Conservation (phyloP, 2,329 filamentous ascomycete genomes). For the Neonectria punicea region DNA sequence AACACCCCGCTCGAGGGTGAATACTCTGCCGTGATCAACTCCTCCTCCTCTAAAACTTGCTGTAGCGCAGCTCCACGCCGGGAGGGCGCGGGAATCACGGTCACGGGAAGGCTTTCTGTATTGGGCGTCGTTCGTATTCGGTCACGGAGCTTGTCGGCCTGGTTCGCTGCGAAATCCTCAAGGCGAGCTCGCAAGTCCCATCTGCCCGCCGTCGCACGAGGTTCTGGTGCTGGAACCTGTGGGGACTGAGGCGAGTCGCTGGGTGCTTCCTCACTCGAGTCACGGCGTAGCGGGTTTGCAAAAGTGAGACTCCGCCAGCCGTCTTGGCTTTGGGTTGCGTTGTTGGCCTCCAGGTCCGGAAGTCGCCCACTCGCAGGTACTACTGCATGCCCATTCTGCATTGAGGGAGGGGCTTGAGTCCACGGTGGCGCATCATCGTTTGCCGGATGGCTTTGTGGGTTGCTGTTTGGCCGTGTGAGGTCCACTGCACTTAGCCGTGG, state of each 20-base stretch:
- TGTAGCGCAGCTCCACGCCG: conserved; percentile 66
- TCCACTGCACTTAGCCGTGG: conserved; percentile 44
- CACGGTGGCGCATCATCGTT: conserved; percentile 42
- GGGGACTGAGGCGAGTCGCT: conserved; percentile 18
- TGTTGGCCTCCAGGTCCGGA: conserved; percentile 45
- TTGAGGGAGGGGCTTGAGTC: conserved; percentile 31
- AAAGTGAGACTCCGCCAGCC: conserved; percentile 43
- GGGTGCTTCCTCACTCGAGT: conserved; percentile 26
- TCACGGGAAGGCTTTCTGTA: conserved; percentile 66
- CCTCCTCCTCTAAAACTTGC: conserved; percentile 67
- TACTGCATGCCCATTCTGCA: conserved; percentile 37
- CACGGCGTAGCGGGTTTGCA: conserved; percentile 27
- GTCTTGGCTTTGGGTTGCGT: conserved; percentile 36
- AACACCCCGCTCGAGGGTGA: conserved; percentile 25
- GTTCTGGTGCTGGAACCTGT: conserved; percentile 14
- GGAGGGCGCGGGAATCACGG: conserved; percentile 70
- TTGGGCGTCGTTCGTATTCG: conserved; percentile 64
- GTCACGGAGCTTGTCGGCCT: conserved; percentile 70
- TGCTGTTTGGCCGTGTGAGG: conserved; percentile 50
- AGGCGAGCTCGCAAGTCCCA: conserved; percentile 69
- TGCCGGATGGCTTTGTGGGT: conserved; percentile 37
- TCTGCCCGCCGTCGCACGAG: conserved; percentile 42
- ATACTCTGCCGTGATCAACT: conserved; percentile 34
- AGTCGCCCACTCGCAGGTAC: conserved; percentile 26
- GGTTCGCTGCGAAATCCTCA: conserved; percentile 69